Evolutionary conservation across 2,329 filamentous ascomycete genomes (phyloP).

Genomic region (Botrytis porri): DNA sequence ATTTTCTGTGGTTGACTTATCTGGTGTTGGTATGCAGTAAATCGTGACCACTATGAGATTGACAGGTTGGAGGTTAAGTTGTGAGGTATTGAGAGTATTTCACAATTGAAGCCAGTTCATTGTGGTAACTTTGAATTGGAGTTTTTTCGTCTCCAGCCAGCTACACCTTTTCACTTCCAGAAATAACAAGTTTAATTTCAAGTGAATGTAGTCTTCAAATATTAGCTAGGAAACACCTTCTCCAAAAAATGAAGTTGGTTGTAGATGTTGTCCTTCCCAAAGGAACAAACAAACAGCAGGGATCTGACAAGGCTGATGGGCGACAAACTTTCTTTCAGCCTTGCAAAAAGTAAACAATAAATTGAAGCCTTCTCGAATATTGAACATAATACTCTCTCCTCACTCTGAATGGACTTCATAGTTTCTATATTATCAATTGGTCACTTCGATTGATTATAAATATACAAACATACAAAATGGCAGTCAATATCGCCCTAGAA

Average conservation of each 20-base stretch:
- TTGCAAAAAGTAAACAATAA: constrained; percentile 13
- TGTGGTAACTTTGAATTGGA: neutral
- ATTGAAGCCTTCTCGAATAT: constrained; percentile 7
- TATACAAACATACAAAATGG: constrained; percentile 51
- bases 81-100: neutral
- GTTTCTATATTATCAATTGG: neutral
- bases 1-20: neutral
- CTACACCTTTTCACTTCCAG: too few relatives aligned
- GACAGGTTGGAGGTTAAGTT: neutral
- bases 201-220: neutral
- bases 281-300: neutral
- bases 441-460: neutral
- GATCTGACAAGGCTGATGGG: neutral
- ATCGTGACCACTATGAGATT: neutral
- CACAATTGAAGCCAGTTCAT: constrained; percentile 1
- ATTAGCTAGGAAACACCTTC: neutral
- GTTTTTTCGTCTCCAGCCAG: neutral
- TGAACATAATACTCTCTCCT: neutral
- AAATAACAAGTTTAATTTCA: neutral
- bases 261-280: constrained; percentile 4
- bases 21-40: neutral
- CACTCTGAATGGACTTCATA: neutral
- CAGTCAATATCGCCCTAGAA: constrained; percentile 75
- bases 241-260: neutral
- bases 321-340: constrained; percentile 14